Evolutionary conservation across 768 basidiomycete genomes (phyloP), one percentile per base, ranked within the genome.

Genomic region (Russula compacta): DNA sequence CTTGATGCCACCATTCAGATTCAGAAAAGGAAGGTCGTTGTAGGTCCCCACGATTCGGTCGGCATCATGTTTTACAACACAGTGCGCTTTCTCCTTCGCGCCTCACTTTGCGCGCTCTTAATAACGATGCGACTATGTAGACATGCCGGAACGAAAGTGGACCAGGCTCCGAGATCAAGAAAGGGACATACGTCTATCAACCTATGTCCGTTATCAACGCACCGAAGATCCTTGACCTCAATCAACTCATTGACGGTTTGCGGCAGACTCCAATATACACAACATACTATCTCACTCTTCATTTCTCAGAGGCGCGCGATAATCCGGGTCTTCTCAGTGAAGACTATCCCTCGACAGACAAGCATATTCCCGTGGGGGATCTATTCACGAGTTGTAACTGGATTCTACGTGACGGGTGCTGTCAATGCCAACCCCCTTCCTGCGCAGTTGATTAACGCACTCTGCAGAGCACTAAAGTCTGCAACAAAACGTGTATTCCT

Each of bases 61-160:
- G 97, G 95, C 5, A 87, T 98, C 42, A 70, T 98, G 66, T 75
- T 98, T 10, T 99, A 89, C 75, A 98, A 99, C 65, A 92, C 92
- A 59, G 94, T 95, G 70, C 79, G 86, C 69, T 54, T n/a, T 12
- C 29, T 42, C 14, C 10, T 17, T 32, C 29, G 7, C 14, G 3
- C 8, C 19, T 21, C 14, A 5, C 8, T 24, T 29, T 9, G n/a
- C 47, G 11, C 29, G 32, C 9, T n/a, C 10, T 6, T 4, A 2
- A 15, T 60, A 33, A 43, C 36, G 19, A 49, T 40, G 36, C 7
- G 40, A 11, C 12, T 3, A 6, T 7, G 4, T 40, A 74, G 71
- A 70, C 67, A 63, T 73, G 76, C 74, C 69, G 72, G 62, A 68
- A 75, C 51, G 72, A 74, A 57, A 65, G 71, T 70, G 74, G 69